Base-by-base conservation (phyloP, 495 filamentous ascomycete genomes). In the Saxispiralis lemnorum region DNA sequence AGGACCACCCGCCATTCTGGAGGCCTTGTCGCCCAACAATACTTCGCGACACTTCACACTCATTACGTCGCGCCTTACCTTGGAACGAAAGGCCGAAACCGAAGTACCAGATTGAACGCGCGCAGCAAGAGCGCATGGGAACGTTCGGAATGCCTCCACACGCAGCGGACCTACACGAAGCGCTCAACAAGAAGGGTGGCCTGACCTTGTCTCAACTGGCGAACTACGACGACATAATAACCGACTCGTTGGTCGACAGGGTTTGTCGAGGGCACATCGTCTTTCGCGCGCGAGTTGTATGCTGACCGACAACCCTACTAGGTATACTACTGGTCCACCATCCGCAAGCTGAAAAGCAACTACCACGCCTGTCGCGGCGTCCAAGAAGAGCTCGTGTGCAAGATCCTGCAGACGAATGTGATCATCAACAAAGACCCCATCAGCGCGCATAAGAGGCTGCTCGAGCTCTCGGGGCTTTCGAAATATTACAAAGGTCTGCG, bases 321-420 rank as follows among this genome's bases (percentile, higher is more conserved):
- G 92, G 77, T 79, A 12, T 93, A 82, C 57, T 96, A 82, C 63
- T 96, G 92, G 89, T 86, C 87, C 11, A 81, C 72, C 7, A 93
- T 93, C 35, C 85, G 86, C 37, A 99, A 99, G 60, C 94, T 95
- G 52, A 79, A 82, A 34, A 45, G 28, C 39, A 82, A 81, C 44
- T 99, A 93, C 62, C 80, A 78, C 53, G 71, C 83, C 7, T 81
- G 76, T 13, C 75, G 92, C 41, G 81, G 83, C 12, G 68, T 96
- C 38, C 70, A 68, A 41, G 83, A 93, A 55, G 81, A 88, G 38
- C 79, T 82, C 9, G 70, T 96, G 18, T 69, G 80, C 33, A 68
- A 72, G 43, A 82, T 93, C 40, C 68, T 99, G 19, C 79, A 84
- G 35, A 67, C 74, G 45, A 67, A 78, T 45, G 72, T 93, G 18